Conservation (phyloP, 495 filamentous ascomycete genomes). For the Tuber microsphaerosporum region DNA sequence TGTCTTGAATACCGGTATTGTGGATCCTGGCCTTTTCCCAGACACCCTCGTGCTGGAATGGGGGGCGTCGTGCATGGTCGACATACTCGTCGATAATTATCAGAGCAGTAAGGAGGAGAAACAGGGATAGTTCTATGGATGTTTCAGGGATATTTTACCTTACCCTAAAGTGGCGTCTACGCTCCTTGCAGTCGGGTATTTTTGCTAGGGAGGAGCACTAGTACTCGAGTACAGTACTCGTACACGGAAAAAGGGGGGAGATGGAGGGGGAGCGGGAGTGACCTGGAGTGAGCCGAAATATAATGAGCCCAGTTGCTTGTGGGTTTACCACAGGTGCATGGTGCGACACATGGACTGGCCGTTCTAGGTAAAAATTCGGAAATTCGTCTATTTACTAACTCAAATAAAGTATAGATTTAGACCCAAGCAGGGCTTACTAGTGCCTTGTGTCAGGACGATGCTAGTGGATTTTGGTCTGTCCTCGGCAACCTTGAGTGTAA, state of each 20-base stretch:
- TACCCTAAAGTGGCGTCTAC: too few species aligned
- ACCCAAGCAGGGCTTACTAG: not conserved
- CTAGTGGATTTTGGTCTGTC: not conserved
- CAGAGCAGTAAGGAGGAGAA: too few species aligned
- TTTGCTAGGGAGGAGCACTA: too few species aligned
- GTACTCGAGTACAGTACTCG: too few species aligned
- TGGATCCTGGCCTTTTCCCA: not conserved
- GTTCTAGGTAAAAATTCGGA: not conserved
- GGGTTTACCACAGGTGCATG: not conserved
- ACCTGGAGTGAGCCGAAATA: too few species aligned
- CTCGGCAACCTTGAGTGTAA: not conserved
- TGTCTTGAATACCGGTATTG: not conserved
- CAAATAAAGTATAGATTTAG: not conserved
- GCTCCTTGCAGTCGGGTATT: too few species aligned
- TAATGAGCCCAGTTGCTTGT: not conserved
- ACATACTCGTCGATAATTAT: not conserved
- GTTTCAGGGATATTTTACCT: too few species aligned
- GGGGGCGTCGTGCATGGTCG: not conserved
- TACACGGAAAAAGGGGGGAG: not conserved
- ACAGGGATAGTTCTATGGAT: too few species aligned
- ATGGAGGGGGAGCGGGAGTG: not conserved
- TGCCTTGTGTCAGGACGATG: not conserved
- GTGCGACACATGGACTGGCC: not conserved
- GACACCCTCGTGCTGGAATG: not conserved
- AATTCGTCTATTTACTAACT: too few species aligned